Evolutionary conservation across 2,329 filamentous ascomycete genomes (phyloP).

Genomic region (Colletotrichum tropicale): DNA sequence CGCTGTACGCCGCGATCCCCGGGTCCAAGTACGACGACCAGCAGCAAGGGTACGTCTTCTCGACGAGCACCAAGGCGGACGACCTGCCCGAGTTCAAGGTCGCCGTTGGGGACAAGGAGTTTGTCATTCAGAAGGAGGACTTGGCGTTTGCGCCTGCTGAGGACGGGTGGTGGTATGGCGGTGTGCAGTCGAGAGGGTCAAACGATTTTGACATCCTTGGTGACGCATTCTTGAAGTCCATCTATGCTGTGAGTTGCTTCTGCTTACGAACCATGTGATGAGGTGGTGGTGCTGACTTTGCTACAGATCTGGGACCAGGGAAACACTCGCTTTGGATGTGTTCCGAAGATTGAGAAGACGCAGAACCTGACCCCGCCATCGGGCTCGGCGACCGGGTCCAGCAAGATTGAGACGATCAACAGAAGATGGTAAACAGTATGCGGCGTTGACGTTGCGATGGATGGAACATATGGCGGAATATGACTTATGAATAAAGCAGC

Average conservation of each 20-base stretch:
- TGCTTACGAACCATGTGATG: neutral
- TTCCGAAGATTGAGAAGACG: slow-evolving; percentile 12
- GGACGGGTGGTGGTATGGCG: slow-evolving; percentile 12
- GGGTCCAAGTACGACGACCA: slow-evolving; percentile 23
- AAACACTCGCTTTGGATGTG: slow-evolving; percentile 13
- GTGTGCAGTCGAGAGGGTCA: slow-evolving; percentile 13
- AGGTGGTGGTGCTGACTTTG: neutral
- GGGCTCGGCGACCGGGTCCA: neutral
- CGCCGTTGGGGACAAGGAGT: slow-evolving; percentile 59
- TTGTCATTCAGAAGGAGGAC: slow-evolving; percentile 13
- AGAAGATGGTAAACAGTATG: neutral
- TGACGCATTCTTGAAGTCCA: slow-evolving; percentile 12
- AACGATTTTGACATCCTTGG: slow-evolving; percentile 16
- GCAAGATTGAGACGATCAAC: neutral
- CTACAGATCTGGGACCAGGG: slow-evolving; percentile 14
- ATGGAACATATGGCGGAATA: neutral
- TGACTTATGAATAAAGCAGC: neutral
- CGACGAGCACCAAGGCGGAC: slow-evolving; percentile 37
- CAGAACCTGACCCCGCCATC: neutral
- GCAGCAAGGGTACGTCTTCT: slow-evolving; percentile 39
- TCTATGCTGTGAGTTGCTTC: slow-evolving; percentile 9
- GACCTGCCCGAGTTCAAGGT: slow-evolving; percentile 53
- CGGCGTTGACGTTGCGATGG: neutral
- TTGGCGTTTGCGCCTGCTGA: slow-evolving; percentile 8
- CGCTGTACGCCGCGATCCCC: slow-evolving; percentile 27